phyloP scores from a whole-genome alignment of 1,284 basidiomycete species.

The Inonotus obliquus region DNA sequence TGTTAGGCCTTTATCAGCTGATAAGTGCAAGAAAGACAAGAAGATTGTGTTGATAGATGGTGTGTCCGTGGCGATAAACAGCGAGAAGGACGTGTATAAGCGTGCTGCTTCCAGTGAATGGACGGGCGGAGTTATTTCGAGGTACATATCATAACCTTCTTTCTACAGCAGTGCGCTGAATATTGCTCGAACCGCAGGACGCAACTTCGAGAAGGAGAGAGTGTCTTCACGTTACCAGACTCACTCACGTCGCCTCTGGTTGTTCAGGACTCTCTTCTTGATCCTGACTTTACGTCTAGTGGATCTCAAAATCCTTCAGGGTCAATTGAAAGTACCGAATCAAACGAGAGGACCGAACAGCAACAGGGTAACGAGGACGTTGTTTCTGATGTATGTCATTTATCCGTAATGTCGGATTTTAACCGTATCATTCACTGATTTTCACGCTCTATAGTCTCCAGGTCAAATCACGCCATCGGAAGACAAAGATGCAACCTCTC shows the following conservation, averaged over 20 bases:
- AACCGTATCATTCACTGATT: not conserved
- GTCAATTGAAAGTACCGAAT: too few relatives aligned
- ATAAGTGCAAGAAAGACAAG: slow-evolving; percentile 25
- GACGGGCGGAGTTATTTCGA: slow-evolving; percentile 43
- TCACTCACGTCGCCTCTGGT: slow-evolving; percentile 61
- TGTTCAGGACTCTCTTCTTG: slow-evolving; percentile 54
- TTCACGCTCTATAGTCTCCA: not conserved
- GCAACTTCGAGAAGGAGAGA: slow-evolving; percentile 33
- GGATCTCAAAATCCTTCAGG: not conserved
- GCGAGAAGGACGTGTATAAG: slow-evolving; percentile 72
- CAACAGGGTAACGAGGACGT: not conserved
- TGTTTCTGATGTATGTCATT: slow-evolving; percentile 2
- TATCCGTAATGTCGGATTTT: too few relatives aligned
- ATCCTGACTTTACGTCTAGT: slow-evolving; percentile 23
- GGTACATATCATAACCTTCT: slow-evolving; percentile 35
- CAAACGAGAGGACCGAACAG: not conserved
- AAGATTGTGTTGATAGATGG: slow-evolving; percentile 50
- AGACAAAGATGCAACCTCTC: slow-evolving; percentile 1
- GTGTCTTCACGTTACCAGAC: slow-evolving; percentile 51
- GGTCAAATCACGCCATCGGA: slow-evolving; percentile 10
- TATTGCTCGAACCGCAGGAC: slow-evolving; percentile 7
- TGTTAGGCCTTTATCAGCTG: slow-evolving; percentile 25
- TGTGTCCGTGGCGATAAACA: slow-evolving; percentile 48
- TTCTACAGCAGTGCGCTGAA: not conserved
- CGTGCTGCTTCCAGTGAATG: slow-evolving; percentile 45